These are phyloP conservation scores for Crithidia expoeki DNA, from an alignment of 208 protist species.

Conservation along the genomic window DNA sequence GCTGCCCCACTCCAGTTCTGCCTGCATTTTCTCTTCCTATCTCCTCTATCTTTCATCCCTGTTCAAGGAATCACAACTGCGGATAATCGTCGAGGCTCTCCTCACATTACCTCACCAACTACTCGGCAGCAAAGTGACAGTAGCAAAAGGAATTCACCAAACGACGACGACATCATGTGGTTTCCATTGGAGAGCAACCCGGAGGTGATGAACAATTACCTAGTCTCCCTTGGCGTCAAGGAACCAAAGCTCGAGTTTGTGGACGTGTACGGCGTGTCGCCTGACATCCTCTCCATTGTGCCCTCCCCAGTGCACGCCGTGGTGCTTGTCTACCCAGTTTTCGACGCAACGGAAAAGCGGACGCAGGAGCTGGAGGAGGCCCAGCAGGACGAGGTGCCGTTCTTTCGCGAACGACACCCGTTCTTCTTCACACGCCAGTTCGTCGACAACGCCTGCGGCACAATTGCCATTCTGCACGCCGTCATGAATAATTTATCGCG, in stretches of 20 bases:
- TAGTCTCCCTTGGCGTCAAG: conserved; percentile 57
- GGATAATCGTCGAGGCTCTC: too few relatives aligned
- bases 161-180: conserved; percentile 69
- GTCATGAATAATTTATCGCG: conserved; percentile 90
- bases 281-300: conserved; percentile 91
- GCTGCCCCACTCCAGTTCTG: too few relatives aligned
- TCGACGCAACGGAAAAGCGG: conserved; percentile 36
- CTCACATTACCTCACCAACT: too few relatives aligned
- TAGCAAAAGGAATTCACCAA: background rate
- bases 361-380: conserved; percentile 16
- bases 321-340: conserved; percentile 93
- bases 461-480: conserved; percentile 93
- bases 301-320: conserved; percentile 90
- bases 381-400: conserved; percentile 44
- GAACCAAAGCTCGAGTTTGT: conserved; percentile 69
- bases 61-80: too few relatives aligned
- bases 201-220: conserved; percentile 90
- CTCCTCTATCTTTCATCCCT: too few relatives aligned
- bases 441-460: conserved; percentile 95
- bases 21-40: too few relatives aligned
- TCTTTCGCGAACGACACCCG: conserved; percentile 43
- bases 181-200: conserved; percentile 95
- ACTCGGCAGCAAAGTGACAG: background rate
- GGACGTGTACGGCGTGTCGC: conserved; percentile 93
- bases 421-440: conserved; percentile 94